Evolutionary conservation across 176 grass and related monocot genomes (phyloP).

Genomic region (Zoysia japonica): DNA sequence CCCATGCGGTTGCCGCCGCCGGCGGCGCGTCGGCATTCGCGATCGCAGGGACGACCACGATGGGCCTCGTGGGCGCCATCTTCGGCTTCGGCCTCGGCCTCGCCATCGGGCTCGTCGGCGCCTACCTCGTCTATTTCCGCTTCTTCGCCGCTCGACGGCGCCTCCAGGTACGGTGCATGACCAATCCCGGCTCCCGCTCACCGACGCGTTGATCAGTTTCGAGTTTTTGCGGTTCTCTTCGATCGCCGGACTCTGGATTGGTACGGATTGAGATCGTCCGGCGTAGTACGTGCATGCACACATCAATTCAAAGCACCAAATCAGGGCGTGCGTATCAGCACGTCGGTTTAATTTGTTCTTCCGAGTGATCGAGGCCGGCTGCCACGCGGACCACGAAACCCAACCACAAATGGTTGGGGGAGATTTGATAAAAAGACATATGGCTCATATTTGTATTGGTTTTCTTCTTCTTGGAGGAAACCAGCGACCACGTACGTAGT

Average conservation of each 20-base stretch:
- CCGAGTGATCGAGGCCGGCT: not conserved
- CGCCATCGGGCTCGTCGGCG: constrained; percentile 42
- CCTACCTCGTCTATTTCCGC: constrained; percentile 50
- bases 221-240: not conserved
- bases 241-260: not conserved
- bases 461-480: not conserved
- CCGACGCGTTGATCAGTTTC: not conserved
- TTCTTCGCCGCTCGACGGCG: constrained; percentile 28
- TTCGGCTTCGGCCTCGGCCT: constrained; percentile 51
- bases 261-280: too few species aligned
- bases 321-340: not conserved
- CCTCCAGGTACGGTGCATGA: constrained; percentile 23
- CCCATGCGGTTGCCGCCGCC: constrained; percentile 17
- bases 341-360: not conserved
- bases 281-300: too few species aligned
- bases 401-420: not conserved
- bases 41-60: not conserved
- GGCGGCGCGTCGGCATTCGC: constrained; percentile 6
- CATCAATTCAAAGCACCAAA: not conserved
- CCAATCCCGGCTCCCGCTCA: too few species aligned
- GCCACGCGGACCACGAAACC: not conserved
- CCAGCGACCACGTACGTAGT: not conserved
- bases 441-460: not conserved
- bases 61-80: constrained; percentile 45
- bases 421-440: not conserved